Conservation (phyloP, 1,284 basidiomycete genomes). For the Boletus subluridellus region DNA sequence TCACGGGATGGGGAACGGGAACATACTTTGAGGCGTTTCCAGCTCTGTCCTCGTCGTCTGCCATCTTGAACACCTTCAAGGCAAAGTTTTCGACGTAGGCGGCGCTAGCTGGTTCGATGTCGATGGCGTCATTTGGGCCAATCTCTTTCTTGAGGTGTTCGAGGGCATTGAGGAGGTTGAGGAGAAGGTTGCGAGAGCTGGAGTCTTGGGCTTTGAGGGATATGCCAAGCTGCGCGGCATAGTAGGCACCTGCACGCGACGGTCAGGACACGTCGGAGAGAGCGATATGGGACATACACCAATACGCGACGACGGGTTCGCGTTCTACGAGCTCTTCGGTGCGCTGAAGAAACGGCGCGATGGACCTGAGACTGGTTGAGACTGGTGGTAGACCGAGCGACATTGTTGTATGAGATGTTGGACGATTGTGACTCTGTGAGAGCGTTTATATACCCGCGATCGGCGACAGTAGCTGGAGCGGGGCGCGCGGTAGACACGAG, state of each 20-base stretch:
- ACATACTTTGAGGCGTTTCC: slow-evolving; percentile 71
- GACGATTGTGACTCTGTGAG: neutral
- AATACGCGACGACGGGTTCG: slow-evolving; percentile 89
- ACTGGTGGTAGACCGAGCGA: slow-evolving; percentile 54
- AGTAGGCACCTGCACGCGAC: slow-evolving; percentile 66
- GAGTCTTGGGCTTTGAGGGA: slow-evolving; percentile 57
- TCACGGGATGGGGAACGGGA: neutral
- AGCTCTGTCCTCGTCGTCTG: slow-evolving; percentile 87
- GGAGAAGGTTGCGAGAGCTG: slow-evolving; percentile 67
- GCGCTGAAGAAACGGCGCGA: slow-evolving; percentile 82
- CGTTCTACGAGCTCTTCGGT: slow-evolving; percentile 79
- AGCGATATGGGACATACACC: slow-evolving; percentile 61
- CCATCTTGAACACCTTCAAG: slow-evolving; percentile 77
- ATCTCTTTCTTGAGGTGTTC: slow-evolving; percentile 81
- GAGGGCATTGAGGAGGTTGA: slow-evolving; percentile 72
- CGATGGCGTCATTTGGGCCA: slow-evolving; percentile 75
- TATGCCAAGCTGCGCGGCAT: slow-evolving; percentile 87
- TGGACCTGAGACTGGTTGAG: slow-evolving; percentile 57
- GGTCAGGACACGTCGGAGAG: neutral
- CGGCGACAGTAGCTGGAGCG: neutral
- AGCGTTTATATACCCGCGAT: slow-evolving; percentile 6
- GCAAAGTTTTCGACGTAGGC: slow-evolving; percentile 96
- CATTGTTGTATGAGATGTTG: slow-evolving; percentile 14
- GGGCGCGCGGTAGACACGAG: slow-evolving; percentile 21
- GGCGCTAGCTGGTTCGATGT: slow-evolving; percentile 75